Conservation (phyloP, 2,329 filamentous ascomycete genomes). For the Acarospora socialis region DNA sequence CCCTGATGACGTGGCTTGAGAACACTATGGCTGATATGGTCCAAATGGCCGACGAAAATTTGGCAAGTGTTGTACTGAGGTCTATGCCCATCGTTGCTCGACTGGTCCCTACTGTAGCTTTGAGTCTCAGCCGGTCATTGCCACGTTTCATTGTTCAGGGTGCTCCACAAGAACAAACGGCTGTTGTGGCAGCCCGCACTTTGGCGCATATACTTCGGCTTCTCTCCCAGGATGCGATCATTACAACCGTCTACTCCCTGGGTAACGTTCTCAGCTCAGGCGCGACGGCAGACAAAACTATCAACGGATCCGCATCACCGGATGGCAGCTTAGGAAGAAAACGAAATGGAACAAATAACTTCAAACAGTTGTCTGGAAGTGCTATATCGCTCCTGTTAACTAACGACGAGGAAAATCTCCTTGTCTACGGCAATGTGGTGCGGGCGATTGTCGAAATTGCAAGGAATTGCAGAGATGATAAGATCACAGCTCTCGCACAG, state of each 20-base stretch:
- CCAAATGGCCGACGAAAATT: slow-evolving; percentile 65
- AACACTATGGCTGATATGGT: slow-evolving; percentile 61
- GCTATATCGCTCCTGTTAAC: slow-evolving; percentile 63
- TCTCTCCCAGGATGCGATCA: slow-evolving; percentile 82
- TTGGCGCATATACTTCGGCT: slow-evolving; percentile 67
- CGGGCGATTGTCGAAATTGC: slow-evolving; percentile 89
- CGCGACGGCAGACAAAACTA: slow-evolving; percentile 34
- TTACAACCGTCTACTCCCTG: slow-evolving; percentile 90
- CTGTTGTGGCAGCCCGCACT: slow-evolving; percentile 67
- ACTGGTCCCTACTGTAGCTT: slow-evolving; percentile 56
- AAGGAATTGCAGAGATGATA: slow-evolving; percentile 64
- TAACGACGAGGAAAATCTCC: slow-evolving; percentile 63
- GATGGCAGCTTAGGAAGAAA: slow-evolving; percentile 14
- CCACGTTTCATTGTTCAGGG: slow-evolving; percentile 82
- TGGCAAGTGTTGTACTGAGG: slow-evolving; percentile 67
- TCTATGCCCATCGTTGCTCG: slow-evolving; percentile 70
- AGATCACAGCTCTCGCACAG: slow-evolving; percentile 83
- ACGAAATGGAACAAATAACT: slow-evolving; percentile 14
- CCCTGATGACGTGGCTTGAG: slow-evolving; percentile 74
- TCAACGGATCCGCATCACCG: slow-evolving; percentile 15
- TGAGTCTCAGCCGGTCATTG: slow-evolving; percentile 62
- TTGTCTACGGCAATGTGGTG: slow-evolving; percentile 78
- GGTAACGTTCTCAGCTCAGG: slow-evolving; percentile 82
- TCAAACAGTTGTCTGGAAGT: slow-evolving; percentile 49
- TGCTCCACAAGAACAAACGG: slow-evolving; percentile 51